Base-by-base conservation (phyloP, 176 grass and related monocot genomes). In the Lolium perenne region DNA sequence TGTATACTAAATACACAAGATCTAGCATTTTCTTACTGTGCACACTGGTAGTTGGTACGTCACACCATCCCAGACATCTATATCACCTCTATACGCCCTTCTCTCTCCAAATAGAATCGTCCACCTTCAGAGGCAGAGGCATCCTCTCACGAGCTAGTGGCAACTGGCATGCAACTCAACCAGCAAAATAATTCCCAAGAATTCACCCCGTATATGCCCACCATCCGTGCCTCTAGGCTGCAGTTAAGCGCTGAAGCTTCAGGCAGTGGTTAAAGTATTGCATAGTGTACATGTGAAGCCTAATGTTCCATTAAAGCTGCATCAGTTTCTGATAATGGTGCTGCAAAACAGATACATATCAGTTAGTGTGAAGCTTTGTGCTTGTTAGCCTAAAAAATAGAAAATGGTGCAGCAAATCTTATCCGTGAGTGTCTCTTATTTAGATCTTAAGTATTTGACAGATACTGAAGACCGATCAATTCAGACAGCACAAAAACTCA, bases 301-400 rank as follows among this genome's bases (percentile, higher is more conserved):
- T 92, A 97, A 82, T 92, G 86, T 66, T 97, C 89, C 86, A 97
- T 97, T 78, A 97, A 85, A 64, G 95, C 92, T 64, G 92, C 91
- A 89, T 97, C 95, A 46, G 89, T 97, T 78, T 97, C 95, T 84
- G 95, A 95, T 55, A 97, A 74, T 50, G 95, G 95, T 65, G 95
- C 95, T 97, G 91, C 82, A 94, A 83, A 88, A 86, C 70, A 71
- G 17, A 49, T 68, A 92, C 5, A 69, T 50, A 57, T 51, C 15
- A 50, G 26, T 85, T 67, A 82, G 76, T 80, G 35, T 49, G 38
- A 81, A 84, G 51, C 22, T 62, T 46, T 70, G 70, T 84, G 20
- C 16, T 81, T 77, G 56, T 69, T 16, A 51, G n/a, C 7, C 63
- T 21, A 6, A n/a, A 8, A 83, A 46, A 82, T 16, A 60, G 9